Base-by-base conservation (phyloP, 2,329 filamentous ascomycete species). In the Dactylonectria estremocensis region DNA sequence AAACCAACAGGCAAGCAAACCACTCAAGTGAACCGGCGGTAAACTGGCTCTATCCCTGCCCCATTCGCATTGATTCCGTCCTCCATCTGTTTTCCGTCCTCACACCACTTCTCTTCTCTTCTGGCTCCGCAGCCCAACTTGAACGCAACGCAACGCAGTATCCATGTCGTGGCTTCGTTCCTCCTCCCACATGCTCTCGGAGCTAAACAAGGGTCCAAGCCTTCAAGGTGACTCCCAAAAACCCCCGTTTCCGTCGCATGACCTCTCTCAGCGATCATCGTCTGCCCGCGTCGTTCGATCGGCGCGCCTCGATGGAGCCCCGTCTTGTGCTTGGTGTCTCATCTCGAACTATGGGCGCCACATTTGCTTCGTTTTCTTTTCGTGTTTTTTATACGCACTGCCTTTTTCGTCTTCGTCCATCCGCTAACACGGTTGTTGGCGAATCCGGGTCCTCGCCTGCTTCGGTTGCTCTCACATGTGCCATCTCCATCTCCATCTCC, bases 261-360 rank as follows among this genome's bases (percentile, higher is more conserved):
- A 53, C 50, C 31, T 14, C 49, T 53, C 24, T 28, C 4, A 28
- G 24, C n/a, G 28, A 9, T 53, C 16, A 53, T 33, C 49, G n/a
- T 53, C 28, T 8, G 33, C 24, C 24, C 24, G 28, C 48, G 50
- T 53, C 31, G 50, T 53, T 35, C 50, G 50, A 53, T 53, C 50
- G 10, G n/a, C 48, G 40, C 40, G 14, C 16, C 40, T 20, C n/a
- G 28, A 50, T 53, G n/a, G 10, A 10, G 20, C n/a, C 18, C 49
- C 28, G 33, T 52, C 28, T 11, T 48, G 45, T 14, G 8, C 35
- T 50, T 14, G n/a, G n/a, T n/a, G 6, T 53, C n/a, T 33, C n/a
- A 28, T 53, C 50, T 11, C 49, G 28, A 33, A 40, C 24, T 33
- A 52, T 8, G 50, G 18, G 50, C 50, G 50, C 50, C 50, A 53